Evolutionary conservation across 2,329 filamentous ascomycete genomes (phyloP), one percentile per base, ranked within the genome.

Genomic region (Raffaelea ambrosiae): DNA sequence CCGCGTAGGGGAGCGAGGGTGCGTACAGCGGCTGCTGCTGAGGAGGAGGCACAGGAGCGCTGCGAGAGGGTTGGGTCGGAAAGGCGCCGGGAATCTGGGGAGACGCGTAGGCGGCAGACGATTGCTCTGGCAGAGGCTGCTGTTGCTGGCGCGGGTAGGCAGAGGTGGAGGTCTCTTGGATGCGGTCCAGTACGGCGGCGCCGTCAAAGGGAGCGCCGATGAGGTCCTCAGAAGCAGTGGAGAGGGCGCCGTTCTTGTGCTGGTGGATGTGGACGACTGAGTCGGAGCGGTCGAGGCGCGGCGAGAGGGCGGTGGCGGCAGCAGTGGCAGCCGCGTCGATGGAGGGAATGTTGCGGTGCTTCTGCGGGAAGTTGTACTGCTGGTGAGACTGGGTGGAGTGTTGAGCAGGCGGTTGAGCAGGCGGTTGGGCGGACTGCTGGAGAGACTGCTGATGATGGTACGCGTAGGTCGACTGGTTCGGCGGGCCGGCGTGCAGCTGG

Each of bases 131-230:
- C 44, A 45, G 47, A 36, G 52, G 50, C 43, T 53, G 51, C 35
- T 38, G 35, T n/a, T 38, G 13, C 16, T 18, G 35, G 11, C 7
- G 26, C 4, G 16, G 26, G 10, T 39, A 11, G 14, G 21, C n/a
- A 2, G 46, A 11, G 31, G 20, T 46, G 8, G 19, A 29, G 48
- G 69, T 70, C 50, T 73, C 72, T 57, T 81, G 76, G 59, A 83
- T 70, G 56, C 77, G 77, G 61, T 72, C 75, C 58, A 83, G 67
- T 56, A 83, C 81, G 54, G 74, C 73, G 48, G 71, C 74, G 57
- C 77, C 73, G 76, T 83, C 79, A 63, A 83, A 83, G 40, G 79
- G 79, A 54, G 78, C 77, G 57, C 79, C 79, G 64, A 83, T 71
- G 50, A 83, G 67, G 55, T 83, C 79, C 63, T 81, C 77, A 48